A percentile compares a stretch with the other conserved stretches of the same genome.
Evolutionary conservation across 2,329 filamentous ascomycete species (phyloP).

Genomic region (Cytospora chrysosperma): DNA sequence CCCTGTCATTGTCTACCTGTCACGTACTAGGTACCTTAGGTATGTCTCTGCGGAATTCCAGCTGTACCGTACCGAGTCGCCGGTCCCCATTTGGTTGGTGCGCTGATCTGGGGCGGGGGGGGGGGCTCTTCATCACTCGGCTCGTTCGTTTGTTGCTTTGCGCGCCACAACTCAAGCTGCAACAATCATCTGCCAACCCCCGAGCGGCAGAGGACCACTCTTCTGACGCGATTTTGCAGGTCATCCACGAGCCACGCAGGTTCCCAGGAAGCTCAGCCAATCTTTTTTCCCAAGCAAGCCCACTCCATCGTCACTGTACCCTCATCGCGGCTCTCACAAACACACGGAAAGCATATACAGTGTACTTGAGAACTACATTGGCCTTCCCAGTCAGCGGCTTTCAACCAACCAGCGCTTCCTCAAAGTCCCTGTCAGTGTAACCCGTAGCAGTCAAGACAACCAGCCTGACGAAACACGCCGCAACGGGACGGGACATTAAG

Average conservation of each 20-base stretch:
- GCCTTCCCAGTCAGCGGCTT: constrained; percentile 14
- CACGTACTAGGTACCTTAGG: constrained; percentile 15
- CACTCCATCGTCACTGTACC: constrained; percentile 7
- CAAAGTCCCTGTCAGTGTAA: constrained; percentile 22
- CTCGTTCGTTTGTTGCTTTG: constrained; percentile 9
- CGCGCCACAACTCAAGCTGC: constrained; percentile 10
- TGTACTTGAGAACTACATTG: constrained; percentile 9
- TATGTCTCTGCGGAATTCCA: constrained; percentile 14
- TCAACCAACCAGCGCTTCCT: constrained; percentile 14
- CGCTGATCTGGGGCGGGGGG: constrained; percentile 16
- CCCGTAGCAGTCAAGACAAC: constrained; percentile 21
- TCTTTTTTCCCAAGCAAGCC: constrained; percentile 27
- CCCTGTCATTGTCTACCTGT: constrained; percentile 16
- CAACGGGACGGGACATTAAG: constrained; percentile 20
- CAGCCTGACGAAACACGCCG: constrained; percentile 20
- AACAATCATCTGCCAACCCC: constrained; percentile 16
- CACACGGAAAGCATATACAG: constrained; percentile 3
- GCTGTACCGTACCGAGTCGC: background rate
- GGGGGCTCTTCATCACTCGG: constrained; percentile 1
- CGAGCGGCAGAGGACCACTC: constrained; percentile 27
- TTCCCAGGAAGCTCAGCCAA: constrained; percentile 29
- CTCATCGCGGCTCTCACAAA: constrained; percentile 8
- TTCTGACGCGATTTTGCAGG: constrained; percentile 42
- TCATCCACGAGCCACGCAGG: constrained; percentile 30
- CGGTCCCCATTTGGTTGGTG: constrained; percentile 21